These are phyloP conservation scores for Cordyceps tenuipes DNA, from an alignment of 2,329 filamentous ascomycete species.

Conservation along the genomic window DNA sequence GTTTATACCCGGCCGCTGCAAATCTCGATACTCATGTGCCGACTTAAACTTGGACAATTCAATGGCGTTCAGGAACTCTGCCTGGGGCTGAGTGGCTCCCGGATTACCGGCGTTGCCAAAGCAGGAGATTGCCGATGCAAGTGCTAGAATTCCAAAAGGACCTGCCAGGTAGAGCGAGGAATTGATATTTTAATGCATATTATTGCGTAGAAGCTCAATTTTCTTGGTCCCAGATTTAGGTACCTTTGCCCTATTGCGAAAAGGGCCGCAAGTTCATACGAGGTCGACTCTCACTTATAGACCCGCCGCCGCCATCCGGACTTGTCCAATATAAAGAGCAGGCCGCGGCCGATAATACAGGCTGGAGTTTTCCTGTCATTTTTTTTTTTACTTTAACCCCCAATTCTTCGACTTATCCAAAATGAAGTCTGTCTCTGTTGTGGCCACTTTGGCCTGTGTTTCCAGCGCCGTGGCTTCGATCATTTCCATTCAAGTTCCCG, in stretches of 20 bases:
- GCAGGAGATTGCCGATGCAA: neutral
- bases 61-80: no score
- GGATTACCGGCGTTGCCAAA: neutral
- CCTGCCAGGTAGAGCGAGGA: neutral
- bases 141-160: neutral
- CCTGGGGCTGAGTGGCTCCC: neutral
- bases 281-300: neutral
- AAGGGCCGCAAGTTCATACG: neutral
- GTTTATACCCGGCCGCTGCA: constrained; percentile 16
- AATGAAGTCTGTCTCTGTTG: neutral
- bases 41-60: constrained; percentile 15
- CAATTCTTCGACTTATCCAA: neutral
- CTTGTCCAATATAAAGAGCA: neutral
- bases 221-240: neutral
- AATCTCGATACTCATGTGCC: constrained; percentile 12
- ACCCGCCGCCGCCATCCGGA: no score
- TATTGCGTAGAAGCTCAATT: neutral
- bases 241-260: neutral
- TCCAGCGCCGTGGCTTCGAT: neutral
- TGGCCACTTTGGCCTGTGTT: neutral
- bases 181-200: neutral
- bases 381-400: neutral
- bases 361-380: neutral
- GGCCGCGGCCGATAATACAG: neutral
- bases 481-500: neutral